These are phyloP conservation scores for Parastagonospora nodorum DNA, from an alignment of 2,329 filamentous ascomycete genomes.

Conservation along the genomic window DNA sequence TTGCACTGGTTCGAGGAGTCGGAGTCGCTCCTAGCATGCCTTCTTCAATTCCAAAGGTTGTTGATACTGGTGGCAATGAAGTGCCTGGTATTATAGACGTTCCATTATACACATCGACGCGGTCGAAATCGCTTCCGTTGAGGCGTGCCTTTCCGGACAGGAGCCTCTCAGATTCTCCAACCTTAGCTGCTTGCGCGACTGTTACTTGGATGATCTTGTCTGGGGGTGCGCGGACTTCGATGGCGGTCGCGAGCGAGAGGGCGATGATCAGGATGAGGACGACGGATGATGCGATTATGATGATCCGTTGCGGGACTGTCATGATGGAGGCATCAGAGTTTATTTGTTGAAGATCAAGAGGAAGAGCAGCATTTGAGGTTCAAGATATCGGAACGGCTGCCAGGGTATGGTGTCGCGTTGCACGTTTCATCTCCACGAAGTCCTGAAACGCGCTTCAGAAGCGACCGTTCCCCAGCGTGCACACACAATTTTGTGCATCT, in stretches of 20 bases:
- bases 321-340: slow-evolving; percentile 13
- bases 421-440: slow-evolving; percentile 22
- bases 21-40: slow-evolving; percentile 31
- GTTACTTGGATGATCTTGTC: slow-evolving; percentile 27
- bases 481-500: too few relatives aligned
- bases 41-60: slow-evolving; percentile 24
- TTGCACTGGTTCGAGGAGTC: slow-evolving; percentile 17
- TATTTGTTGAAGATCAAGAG: background rate
- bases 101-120: slow-evolving; percentile 31
- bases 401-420: slow-evolving; percentile 19
- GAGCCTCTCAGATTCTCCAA: slow-evolving; percentile 18
- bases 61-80: slow-evolving; percentile 13
- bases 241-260: slow-evolving; percentile 31
- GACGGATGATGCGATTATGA: slow-evolving; percentile 30
- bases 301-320: slow-evolving; percentile 24
- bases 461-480: background rate
- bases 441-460: slow-evolving; percentile 13
- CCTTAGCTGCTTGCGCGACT: slow-evolving; percentile 34
- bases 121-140: slow-evolving; percentile 37
- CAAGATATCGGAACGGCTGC: background rate
- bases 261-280: slow-evolving; percentile 36
- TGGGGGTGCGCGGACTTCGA: slow-evolving; percentile 33
- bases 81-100: slow-evolving; percentile 20
- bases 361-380: slow-evolving; percentile 2
- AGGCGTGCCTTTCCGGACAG: slow-evolving; percentile 29